These are phyloP conservation scores for Lepidium sativum DNA, from an alignment of 345 rosid species.

Conservation along the genomic window DNA sequence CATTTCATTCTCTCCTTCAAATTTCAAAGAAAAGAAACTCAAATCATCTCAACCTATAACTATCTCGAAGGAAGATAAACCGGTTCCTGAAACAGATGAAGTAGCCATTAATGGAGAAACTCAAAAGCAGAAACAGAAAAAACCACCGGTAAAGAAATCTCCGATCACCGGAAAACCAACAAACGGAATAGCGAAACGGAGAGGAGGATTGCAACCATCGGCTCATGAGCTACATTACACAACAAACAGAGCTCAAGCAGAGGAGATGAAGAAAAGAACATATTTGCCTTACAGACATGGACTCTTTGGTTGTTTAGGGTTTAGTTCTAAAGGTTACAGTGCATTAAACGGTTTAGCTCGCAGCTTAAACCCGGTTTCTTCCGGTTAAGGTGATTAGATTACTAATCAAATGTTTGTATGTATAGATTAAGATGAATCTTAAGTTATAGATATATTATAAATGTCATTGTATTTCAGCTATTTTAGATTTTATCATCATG, in stretches of 20 bases:
- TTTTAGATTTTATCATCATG: constrained; percentile 7
- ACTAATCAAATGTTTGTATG: no score
- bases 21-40: constrained; percentile 46
- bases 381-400: constrained; percentile 33
- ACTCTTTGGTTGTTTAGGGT: constrained; percentile 88
- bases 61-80: constrained; percentile 15
- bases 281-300: constrained; percentile 94
- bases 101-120: not conserved
- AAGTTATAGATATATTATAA: constrained; percentile 12
- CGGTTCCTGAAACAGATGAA: not conserved
- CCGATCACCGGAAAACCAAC: constrained; percentile 27
- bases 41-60: constrained; percentile 5
- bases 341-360: constrained; percentile 84
- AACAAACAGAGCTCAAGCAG: constrained; percentile 83
- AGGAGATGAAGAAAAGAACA: constrained; percentile 94
- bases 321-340: constrained; percentile 92
- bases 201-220: constrained; percentile 66
- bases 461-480: not conserved
- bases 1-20: constrained; percentile 51
- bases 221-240: constrained; percentile 94
- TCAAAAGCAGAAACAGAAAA: constrained; percentile 32
- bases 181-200: constrained; percentile 47
- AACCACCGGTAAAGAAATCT: constrained; percentile 33
- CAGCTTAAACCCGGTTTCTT: constrained; percentile 86
- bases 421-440: not conserved